These are phyloP conservation scores for Gyromitra esculenta DNA, from an alignment of 2,329 filamentous ascomycete genomes.

Conservation along the genomic window DNA sequence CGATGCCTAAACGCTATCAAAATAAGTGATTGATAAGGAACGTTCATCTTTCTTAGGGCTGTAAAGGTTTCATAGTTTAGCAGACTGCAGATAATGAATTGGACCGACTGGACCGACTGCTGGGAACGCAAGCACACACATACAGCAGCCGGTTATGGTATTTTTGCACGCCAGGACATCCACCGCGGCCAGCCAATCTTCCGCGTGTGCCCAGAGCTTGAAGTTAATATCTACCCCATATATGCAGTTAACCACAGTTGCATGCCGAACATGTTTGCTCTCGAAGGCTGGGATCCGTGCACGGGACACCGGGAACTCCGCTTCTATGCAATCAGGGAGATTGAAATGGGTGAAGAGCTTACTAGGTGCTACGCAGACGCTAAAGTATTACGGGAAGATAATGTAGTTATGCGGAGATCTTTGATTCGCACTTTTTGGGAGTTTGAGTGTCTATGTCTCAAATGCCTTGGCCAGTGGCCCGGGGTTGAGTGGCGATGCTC, in stretches of 20 bases:
- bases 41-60: background rate
- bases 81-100: constrained; percentile 3
- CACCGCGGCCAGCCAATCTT: constrained; percentile 40
- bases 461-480: constrained; percentile 28
- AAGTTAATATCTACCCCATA: constrained; percentile 9
- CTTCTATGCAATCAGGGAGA: constrained; percentile 39
- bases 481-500: constrained; percentile 23
- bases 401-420: constrained; percentile 2
- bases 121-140: constrained; percentile 39
- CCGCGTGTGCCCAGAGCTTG: constrained; percentile 15
- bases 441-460: constrained; percentile 38
- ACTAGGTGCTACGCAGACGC: constrained; percentile 28
- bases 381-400: constrained; percentile 18
- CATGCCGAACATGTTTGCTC: constrained; percentile 35
- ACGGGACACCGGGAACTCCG: constrained; percentile 14
- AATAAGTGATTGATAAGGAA: background rate
- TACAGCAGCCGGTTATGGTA: constrained; percentile 29
- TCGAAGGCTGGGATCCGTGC: constrained; percentile 6
- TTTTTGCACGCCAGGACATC: constrained; percentile 40
- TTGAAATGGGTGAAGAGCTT: constrained; percentile 39
- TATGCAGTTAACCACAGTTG: constrained; percentile 35
- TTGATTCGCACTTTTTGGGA: background rate
- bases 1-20: background rate
- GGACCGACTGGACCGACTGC: constrained; percentile 33
- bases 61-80: background rate